Percentiles rank a stretch among this genome's conserved stretches.
phyloP scores from a whole-genome alignment of 164 flowering plant species.

The Santalum album region DNA sequence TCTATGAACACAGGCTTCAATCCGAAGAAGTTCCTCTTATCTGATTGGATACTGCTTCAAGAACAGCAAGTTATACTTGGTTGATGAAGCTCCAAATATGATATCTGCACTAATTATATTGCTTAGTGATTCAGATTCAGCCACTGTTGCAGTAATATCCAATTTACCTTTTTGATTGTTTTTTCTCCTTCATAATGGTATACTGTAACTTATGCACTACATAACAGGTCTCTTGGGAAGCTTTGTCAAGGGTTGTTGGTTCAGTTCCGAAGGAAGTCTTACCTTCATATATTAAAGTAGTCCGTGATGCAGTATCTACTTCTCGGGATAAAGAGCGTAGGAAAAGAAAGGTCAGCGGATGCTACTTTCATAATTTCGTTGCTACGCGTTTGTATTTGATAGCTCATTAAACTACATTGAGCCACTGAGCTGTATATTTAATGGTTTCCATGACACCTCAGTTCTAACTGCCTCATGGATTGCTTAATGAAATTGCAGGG shows the following conservation, averaged over 20 bases:
- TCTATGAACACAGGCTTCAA: constrained; percentile 45
- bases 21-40: constrained; percentile 69
- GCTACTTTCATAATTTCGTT: background rate
- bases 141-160: constrained; percentile 60
- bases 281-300: constrained; percentile 80
- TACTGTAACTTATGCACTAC: constrained; percentile 4
- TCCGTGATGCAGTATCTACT: constrained; percentile 94
- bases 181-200: background rate
- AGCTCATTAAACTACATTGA: background rate
- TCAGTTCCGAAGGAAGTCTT: constrained; percentile 93
- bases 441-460: background rate
- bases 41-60: constrained; percentile 84
- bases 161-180: background rate
- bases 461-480: background rate
- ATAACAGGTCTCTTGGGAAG: constrained; percentile 91
- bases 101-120: constrained; percentile 76
- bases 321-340: constrained; percentile 91
- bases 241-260: constrained; percentile 67
- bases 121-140: constrained; percentile 85
- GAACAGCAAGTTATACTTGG: constrained; percentile 88
- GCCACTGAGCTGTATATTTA: background rate
- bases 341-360: constrained; percentile 54
- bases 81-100: constrained; percentile 90
- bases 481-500: constrained; percentile 42
- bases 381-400: background rate